phyloP scores from a whole-genome alignment of 2,329 filamentous ascomycete species.

The Kalmusia sp. region DNA sequence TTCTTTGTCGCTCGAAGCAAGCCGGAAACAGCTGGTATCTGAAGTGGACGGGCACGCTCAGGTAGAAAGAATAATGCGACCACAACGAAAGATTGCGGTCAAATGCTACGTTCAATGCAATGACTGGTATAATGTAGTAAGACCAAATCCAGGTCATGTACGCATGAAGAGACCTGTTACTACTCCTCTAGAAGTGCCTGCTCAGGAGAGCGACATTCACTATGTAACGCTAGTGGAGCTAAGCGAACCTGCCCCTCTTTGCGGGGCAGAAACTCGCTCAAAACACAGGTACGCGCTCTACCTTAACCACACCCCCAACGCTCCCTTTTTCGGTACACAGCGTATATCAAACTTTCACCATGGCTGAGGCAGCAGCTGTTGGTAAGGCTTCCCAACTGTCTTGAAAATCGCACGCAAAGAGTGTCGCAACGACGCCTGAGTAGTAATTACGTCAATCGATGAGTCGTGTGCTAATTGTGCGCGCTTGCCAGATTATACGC shows the following conservation, averaged over 20 bases:
- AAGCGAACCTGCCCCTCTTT: conserved; percentile 41
- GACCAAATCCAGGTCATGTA: too few relatives aligned
- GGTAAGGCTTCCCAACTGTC: conserved; percentile 29
- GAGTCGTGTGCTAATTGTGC: conserved; percentile 34
- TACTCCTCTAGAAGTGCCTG: too few relatives aligned
- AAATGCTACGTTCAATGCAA: too few relatives aligned
- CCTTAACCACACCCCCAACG: conserved; percentile 30
- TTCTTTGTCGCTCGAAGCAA: too few relatives aligned
- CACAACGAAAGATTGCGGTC: too few relatives aligned
- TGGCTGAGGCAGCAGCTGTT: conserved; percentile 41
- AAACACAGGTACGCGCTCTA: conserved; percentile 35
- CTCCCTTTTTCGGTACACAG: conserved; percentile 26
- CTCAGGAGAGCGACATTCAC: not conserved
- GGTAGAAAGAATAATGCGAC: too few relatives aligned
- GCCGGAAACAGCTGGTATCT: too few relatives aligned
- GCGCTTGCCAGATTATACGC: conserved; percentile 73
- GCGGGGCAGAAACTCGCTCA: conserved; percentile 33
- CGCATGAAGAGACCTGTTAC: too few relatives aligned
- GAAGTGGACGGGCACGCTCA: too few relatives aligned
- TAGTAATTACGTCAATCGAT: conserved; percentile 16
- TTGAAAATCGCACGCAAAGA: not conserved
- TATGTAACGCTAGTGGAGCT: conserved; percentile 32
- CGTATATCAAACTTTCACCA: conserved; percentile 35
- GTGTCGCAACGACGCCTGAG: not conserved
- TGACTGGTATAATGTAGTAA: too few relatives aligned